Evolutionary conservation across 2,329 filamentous ascomycete genomes (phyloP).

Genomic region (Sporothrix protearum): DNA sequence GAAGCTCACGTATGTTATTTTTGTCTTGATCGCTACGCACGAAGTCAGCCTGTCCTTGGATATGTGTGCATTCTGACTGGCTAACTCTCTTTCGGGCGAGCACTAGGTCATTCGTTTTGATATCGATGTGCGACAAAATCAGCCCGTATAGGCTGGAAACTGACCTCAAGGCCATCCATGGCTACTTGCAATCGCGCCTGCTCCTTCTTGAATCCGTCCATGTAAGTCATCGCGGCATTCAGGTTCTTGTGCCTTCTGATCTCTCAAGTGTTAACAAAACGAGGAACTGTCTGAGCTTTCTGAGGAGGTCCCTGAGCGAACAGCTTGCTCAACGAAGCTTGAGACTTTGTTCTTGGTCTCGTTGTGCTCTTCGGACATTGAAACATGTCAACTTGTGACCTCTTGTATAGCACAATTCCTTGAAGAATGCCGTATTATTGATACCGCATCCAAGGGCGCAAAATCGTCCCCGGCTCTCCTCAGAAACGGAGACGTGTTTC

Average conservation of each 20-base stretch:
- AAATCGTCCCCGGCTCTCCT: conserved; percentile 53
- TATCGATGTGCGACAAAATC: conserved; percentile 49
- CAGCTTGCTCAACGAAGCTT: conserved; percentile 50
- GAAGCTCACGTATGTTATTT: conserved; percentile 46
- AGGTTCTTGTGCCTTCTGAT: neutral
- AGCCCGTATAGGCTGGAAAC: conserved; percentile 43
- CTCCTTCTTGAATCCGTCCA: conserved; percentile 50
- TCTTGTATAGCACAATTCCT: conserved; percentile 59
- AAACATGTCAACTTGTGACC: conserved; percentile 62
- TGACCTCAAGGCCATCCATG: conserved; percentile 48
- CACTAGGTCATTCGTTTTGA: conserved; percentile 41
- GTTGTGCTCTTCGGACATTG: conserved; percentile 62
- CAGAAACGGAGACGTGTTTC: conserved; percentile 59
- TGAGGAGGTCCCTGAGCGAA: conserved; percentile 54
- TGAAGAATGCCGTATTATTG: conserved; percentile 57
- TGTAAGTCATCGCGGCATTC: conserved; percentile 37
- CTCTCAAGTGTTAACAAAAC: neutral
- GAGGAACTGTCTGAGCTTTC: conserved; percentile 55
- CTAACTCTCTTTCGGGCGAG: neutral
- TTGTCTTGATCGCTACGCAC: neutral
- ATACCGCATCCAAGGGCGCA: conserved; percentile 47
- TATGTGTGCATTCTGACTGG: neutral
- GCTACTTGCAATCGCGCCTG: conserved; percentile 55
- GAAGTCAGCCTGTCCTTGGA: neutral
- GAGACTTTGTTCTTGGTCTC: conserved; percentile 62